Base-by-base conservation (phyloP, 345 rosid genomes). In the Citrus glauca region DNA sequence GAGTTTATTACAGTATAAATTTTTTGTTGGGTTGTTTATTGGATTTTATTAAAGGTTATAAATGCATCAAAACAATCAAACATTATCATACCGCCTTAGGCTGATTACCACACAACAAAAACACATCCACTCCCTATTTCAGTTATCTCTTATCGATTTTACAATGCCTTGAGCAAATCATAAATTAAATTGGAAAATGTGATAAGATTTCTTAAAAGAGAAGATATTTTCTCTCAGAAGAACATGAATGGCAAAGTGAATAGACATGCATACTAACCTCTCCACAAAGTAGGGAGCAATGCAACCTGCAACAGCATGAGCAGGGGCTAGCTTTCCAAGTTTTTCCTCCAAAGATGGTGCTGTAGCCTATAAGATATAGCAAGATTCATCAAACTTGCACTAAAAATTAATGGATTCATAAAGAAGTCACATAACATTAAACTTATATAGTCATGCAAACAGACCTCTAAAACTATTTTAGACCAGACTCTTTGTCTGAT, bases 241-340 rank as follows among this genome's bases (percentile, higher is more conserved):
- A 24, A 25, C 38, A 78, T 32, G 67, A 74, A 38, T 5, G n/a
- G 24, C 7, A 25, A 59, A 59, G 25, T 30, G 64, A 32, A 33
- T 42, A 24, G 55, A 19, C 32, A n/a, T 70, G 32, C 77, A 53
- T 16, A 80, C 90, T 55, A 78, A 94, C 99, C 97, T 92, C 76
- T 90, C 86, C 69, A 90, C 94, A 85, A 91, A 95, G 90, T 95
- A 93, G 62, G 87, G 82, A 74, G 92, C 84, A 79, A 96, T 91
- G 72, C 71, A 79, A 78, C 99, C 99, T 38, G 97, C 97, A 85
- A 87, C 82, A 73, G 94, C 97, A 86, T 96, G 88, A 3, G 99
- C 95, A 62, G 98, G 99, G 45, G 95, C 97, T 75, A 96, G 74
- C 64, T 88, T 89, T 67, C 99, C 97, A 65, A 96, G 93, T 81